Evolutionary conservation across 148 eudicot genomes (phyloP).

Genomic region (Talinum fruticosum): DNA sequence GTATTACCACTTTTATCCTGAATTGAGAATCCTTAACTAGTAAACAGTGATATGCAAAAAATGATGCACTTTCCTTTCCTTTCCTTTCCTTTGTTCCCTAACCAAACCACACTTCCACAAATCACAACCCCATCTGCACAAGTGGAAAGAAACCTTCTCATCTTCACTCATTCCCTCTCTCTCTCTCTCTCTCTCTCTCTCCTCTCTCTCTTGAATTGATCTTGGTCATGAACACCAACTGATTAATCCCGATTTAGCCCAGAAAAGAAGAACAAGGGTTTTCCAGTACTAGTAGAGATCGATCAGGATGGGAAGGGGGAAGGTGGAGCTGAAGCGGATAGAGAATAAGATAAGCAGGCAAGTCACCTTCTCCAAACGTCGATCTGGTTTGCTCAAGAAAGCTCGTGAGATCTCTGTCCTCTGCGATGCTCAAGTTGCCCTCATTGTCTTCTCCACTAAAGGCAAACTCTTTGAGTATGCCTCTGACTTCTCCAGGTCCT

Average conservation of each 20-base stretch:
- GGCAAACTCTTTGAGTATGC: conserved; percentile 72
- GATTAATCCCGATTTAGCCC: not conserved
- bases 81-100: too few species aligned
- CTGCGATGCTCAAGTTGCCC: conserved; percentile 71
- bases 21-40: not conserved
- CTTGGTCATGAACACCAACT: not conserved
- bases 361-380: conserved; percentile 61
- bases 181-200: not conserved
- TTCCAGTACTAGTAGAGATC: not conserved
- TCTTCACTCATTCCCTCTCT: conserved; percentile 16
- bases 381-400: conserved; percentile 65
- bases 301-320: conserved; percentile 46
- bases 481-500: conserved; percentile 52
- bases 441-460: conserved; percentile 64
- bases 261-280: not conserved
- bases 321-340: conserved; percentile 54
- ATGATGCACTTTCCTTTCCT: too few species aligned
- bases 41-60: not conserved
- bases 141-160: conserved; percentile 28
- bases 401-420: conserved; percentile 74
- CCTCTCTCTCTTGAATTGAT: not conserved
- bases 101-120: too few species aligned
- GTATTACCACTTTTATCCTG: not conserved
- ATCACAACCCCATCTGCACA: conserved; percentile 10
- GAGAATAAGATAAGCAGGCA: conserved; percentile 63